Evolutionary conservation across 2,329 filamentous ascomycete species (phyloP).

Genomic region (Ophiocordyceps camponoti-leonardi): DNA sequence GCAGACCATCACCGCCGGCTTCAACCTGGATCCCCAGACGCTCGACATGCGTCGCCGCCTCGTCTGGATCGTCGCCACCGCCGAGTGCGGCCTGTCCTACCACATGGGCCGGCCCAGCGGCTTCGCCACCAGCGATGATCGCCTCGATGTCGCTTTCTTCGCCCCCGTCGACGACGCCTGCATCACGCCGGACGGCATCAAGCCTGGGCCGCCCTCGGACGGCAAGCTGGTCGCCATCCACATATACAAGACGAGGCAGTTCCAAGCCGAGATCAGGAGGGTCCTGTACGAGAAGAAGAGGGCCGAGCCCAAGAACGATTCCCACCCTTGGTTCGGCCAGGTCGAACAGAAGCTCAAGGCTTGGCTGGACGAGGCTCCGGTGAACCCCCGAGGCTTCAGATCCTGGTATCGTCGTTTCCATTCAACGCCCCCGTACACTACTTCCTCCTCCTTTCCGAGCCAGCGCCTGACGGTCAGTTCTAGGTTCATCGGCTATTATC

Average conservation of each 20-base stretch:
- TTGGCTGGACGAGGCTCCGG: constrained; percentile 65
- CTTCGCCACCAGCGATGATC: constrained; percentile 66
- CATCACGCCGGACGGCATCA: constrained; percentile 63
- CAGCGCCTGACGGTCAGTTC: neutral
- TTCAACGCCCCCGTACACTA: too few species aligned
- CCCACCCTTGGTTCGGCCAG: constrained; percentile 70
- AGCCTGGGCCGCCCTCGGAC: constrained; percentile 52
- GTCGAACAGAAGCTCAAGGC: constrained; percentile 65
- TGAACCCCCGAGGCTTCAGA: constrained; percentile 54
- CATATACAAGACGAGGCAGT: constrained; percentile 77
- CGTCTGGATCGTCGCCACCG: constrained; percentile 73
- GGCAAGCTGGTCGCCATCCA: constrained; percentile 85
- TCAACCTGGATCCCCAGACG: constrained; percentile 50
- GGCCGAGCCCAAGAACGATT: constrained; percentile 56
- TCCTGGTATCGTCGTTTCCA: constrained; percentile 70
- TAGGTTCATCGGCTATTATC: constrained; percentile 55
- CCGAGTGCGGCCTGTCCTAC: constrained; percentile 80
- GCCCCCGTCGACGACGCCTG: constrained; percentile 64
- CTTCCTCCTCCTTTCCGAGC: neutral
- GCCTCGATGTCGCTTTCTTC: constrained; percentile 76
- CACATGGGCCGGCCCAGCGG: constrained; percentile 75
- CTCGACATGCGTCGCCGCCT: constrained; percentile 80
- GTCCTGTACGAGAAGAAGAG: constrained; percentile 75
- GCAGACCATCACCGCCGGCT: constrained; percentile 58
- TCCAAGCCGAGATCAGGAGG: constrained; percentile 76